Percentiles rank a stretch among this genome's conserved stretches.
Evolutionary conservation across 192 early-diverging fungal species (phyloP).

Genomic region (Tieghemiomyces parasiticus): DNA sequence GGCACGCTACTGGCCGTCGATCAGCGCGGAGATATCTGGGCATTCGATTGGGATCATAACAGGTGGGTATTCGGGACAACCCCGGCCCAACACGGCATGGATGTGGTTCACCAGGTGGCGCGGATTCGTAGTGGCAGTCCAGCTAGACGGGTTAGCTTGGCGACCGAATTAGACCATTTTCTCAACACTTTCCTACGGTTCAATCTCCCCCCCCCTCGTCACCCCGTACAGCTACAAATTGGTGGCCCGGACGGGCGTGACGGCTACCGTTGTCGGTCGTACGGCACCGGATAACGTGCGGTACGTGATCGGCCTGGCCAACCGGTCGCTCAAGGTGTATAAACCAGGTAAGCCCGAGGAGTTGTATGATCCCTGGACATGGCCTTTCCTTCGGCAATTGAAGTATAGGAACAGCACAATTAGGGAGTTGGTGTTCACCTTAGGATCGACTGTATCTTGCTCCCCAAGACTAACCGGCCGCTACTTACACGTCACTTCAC

Average conservation of each 20-base stretch:
- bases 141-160: neutral
- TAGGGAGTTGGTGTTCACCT: neutral
- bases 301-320: conserved; percentile 1
- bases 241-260: neutral
- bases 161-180: neutral
- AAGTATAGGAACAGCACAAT: neutral
- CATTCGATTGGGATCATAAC: conserved; percentile 8
- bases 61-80: neutral
- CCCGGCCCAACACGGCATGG: neutral
- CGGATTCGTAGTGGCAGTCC: neutral
- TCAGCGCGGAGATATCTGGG: conserved; percentile 6
- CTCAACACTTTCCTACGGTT: neutral
- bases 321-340: neutral
- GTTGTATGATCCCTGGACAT: neutral
- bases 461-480: neutral
- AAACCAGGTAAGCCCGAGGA: neutral
- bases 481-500: neutral
- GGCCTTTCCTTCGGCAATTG: neutral
- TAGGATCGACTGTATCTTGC: neutral
- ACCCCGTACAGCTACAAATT: neutral
- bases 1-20: neutral
- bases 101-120: neutral
- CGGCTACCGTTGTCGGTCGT: neutral
- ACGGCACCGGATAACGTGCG: neutral
- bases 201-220: neutral